Evolutionary conservation across 2,329 filamentous ascomycete genomes (phyloP).

Genomic region (Sclerotinia nivalis): DNA sequence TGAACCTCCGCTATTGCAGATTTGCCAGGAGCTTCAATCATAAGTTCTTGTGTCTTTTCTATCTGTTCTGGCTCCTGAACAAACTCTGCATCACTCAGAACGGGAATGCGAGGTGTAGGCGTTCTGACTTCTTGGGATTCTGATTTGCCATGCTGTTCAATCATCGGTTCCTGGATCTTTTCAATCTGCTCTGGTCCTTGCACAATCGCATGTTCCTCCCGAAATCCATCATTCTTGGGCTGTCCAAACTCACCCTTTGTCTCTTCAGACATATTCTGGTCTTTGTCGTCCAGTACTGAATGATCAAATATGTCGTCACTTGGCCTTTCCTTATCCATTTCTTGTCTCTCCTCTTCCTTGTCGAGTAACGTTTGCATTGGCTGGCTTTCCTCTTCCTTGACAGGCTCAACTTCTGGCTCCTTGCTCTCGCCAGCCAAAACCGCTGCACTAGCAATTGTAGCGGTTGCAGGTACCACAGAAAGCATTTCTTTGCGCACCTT

Average conservation of each 20-base stretch:
- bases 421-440: constrained; percentile 25
- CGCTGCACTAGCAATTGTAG: constrained; percentile 32
- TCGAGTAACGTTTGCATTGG: constrained; percentile 42
- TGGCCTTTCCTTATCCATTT: constrained; percentile 45
- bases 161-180: constrained; percentile 21
- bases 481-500: constrained; percentile 35
- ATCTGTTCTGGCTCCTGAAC: neutral
- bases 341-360: constrained; percentile 45
- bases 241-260: constrained; percentile 28
- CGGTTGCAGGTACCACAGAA: constrained; percentile 29
- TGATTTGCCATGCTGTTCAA: constrained; percentile 4
- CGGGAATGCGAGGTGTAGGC: neutral
- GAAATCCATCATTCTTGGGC: constrained; percentile 37
- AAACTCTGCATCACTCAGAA: neutral
- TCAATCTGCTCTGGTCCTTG: constrained; percentile 30
- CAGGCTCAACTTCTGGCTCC: constrained; percentile 25
- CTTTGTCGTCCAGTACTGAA: constrained; percentile 47
- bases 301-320: constrained; percentile 50
- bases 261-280: constrained; percentile 41
- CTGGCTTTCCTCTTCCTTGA: constrained; percentile 44
- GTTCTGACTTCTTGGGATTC: neutral
- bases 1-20: neutral
- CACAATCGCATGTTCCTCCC: constrained; percentile 35
- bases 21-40: neutral
- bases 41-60: neutral